A percentile compares a stretch with the other conserved stretches of the same genome.
Evolutionary conservation across 1,139 yeast species (phyloP).

Genomic region (Nakaseomyces delphensis): DNA sequence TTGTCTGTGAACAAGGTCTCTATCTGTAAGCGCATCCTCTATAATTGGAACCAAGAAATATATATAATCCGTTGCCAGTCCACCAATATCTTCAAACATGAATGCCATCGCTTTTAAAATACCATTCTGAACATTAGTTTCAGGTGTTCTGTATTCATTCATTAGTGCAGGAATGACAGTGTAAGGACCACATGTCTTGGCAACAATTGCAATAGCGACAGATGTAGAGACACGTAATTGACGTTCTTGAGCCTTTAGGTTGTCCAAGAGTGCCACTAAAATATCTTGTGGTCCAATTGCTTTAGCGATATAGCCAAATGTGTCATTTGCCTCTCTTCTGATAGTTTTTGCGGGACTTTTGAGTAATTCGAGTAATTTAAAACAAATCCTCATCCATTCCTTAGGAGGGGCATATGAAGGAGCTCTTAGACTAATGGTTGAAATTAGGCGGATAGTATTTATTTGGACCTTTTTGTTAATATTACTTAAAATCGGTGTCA

Average conservation of each 20-base stretch:
- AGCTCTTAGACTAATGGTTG: constrained; percentile 74
- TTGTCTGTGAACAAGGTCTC: constrained; percentile 90
- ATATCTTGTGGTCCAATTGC: constrained; percentile 98
- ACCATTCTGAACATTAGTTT: constrained; percentile 91
- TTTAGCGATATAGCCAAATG: constrained; percentile 85
- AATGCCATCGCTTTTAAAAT: constrained; percentile 88
- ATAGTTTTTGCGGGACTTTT: constrained; percentile 76
- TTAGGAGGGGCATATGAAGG: constrained; percentile 81
- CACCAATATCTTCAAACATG: constrained; percentile 86
- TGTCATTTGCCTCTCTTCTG: constrained; percentile 76
- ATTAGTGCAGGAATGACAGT: constrained; percentile 93
- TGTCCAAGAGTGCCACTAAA: constrained; percentile 71
- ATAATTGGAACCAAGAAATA: constrained; percentile 73
- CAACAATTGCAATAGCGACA: constrained; percentile 95
- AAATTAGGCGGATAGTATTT: constrained; percentile 69
- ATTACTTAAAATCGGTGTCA: constrained; percentile 86
- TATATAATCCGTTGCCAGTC: constrained; percentile 72
- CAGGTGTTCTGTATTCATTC: constrained; percentile 93
- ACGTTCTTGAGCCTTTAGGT: constrained; percentile 86
- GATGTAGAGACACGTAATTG: constrained; percentile 96
- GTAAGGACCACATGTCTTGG: constrained; percentile 87
- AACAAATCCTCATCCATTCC: constrained; percentile 97
- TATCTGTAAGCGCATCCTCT: constrained; percentile 84
- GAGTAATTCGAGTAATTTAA: constrained; percentile 80
- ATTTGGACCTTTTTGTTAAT: constrained; percentile 90